Base-by-base conservation (phyloP, 257 asterid species). In the Nicotiana undulata region DNA sequence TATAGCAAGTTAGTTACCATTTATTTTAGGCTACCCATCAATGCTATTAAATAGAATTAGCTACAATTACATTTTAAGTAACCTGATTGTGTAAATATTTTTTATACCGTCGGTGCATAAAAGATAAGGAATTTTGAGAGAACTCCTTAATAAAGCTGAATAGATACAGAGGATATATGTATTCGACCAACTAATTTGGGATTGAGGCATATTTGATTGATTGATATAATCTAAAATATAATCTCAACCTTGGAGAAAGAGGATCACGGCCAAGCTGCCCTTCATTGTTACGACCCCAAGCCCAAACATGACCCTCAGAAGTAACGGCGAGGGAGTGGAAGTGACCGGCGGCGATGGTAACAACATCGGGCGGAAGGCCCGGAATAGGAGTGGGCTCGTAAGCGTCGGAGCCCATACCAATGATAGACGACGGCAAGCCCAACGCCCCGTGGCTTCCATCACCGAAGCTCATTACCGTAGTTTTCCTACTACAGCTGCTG, bases 251-350 rank as follows among this genome's bases (percentile, higher is more conserved):
- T 2, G 92, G 86, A 66, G 97, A 90, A 82, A 60, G 80, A 13
- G 86, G 83, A 56, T 76, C 79, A 18, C 97, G 97, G 82, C 94
- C 97, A 53, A 95, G 95, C 90, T 95, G 98, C 5, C 82, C 81
- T 79, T 92, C 98, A 28, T 34, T 12, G 81, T 92, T 92, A 52
- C 98, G 97, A 40, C 98, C 98, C 98, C 97, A 94, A n/a, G 96
- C 84, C 96, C 96, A 93, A 75, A 93, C 88, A 8, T 88, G 89
- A 13, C 98, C 98, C 74, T 85, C 85, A 68, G 90, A 81, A 70
- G 97, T 94, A 87, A 92, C 90, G 82, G 97, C 99, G 46, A 95
- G 93, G 79, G 99, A 95, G 81, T 95, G 97, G 84, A 92, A 95
- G 81, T 95, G 98, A 31, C 99, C 98, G 85, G 97, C 94, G 80